phyloP scores from a whole-genome alignment of 208 protist species.

The Balamuthia mandrillaris region DNA sequence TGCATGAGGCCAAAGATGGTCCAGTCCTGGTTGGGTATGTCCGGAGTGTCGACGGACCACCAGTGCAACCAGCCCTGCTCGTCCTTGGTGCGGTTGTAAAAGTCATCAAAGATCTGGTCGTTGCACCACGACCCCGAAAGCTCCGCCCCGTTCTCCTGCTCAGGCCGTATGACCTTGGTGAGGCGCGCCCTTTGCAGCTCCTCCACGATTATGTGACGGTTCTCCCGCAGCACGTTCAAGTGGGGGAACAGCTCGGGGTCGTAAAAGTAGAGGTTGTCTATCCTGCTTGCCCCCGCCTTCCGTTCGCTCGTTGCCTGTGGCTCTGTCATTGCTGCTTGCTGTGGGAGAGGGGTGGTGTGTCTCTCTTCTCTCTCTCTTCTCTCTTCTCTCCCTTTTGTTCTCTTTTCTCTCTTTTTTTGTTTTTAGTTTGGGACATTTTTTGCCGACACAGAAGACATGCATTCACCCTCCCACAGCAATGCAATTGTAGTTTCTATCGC shows the following conservation, averaged over 20 bases:
- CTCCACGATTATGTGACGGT: background rate
- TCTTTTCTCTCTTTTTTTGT: no score
- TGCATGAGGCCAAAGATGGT: constrained; percentile 41
- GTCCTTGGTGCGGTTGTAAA: constrained; percentile 27
- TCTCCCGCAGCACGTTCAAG: background rate
- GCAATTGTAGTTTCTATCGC: no score
- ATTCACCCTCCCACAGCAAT: no score
- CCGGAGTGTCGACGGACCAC: constrained; percentile 36
- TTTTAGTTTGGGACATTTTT: no score
- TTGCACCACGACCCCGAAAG: constrained; percentile 22
- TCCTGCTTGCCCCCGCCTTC: no score
- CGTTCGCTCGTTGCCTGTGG: no score
- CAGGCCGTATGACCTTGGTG: background rate
- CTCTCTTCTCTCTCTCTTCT: no score
- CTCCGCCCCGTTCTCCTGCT: background rate
- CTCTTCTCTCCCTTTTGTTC: no score
- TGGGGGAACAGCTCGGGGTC: constrained; percentile 24
- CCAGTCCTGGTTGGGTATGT: constrained; percentile 24
- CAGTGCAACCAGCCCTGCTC: constrained; percentile 41
- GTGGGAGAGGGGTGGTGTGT: no score
- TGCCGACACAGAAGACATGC: no score
- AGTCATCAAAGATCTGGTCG: constrained; percentile 26
- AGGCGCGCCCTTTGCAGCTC: background rate
- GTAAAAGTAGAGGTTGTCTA: constrained; percentile 37
- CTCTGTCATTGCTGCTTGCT: no score